Base-by-base conservation (phyloP, 345 rosid species). In the Salix caprea region DNA sequence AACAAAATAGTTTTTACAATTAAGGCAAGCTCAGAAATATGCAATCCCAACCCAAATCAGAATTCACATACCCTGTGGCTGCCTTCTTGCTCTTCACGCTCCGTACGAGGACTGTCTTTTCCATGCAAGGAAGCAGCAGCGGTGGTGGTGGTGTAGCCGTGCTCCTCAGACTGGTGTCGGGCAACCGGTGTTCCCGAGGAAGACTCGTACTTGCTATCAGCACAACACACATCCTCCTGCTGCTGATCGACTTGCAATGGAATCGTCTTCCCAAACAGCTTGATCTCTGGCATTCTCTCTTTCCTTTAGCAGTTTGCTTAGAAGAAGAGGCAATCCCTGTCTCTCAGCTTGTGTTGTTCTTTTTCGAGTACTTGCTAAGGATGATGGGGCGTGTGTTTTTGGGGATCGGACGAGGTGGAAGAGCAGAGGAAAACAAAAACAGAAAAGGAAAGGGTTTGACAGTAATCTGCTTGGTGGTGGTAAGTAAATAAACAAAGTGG, bases 251-350 rank as follows among this genome's bases (percentile, higher is more conserved):
- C 21, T 40, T 64, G 78, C 56, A 67, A 54, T 36, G 84, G 74
- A 73, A 89, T 89, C 73, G 81, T 87, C 85, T 83, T 80, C 21
- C 92, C 92, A 44, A 89, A 89, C 52, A 89, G 84, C 86, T 85
- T 89, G 56, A 89, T 82, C 1, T 82, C 81, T 24, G 84, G 77
- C 92, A 86, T 89, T 70, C 62, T 73, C 44, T 68, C 7, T 42
- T 44, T 58, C 67, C 61, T 24, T 34, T 21, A 16, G 32, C 14
- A 21, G 13, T 73, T 15, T 37, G n/a, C 7, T 26, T 42, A 0
- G 5, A 66, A 66, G 69, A 34, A 34, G 23, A 15, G 40, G 19
- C 69, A 28, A 44, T 52, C 37, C 24, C 16, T 28, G 24, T 61
- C 60, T n/a, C 13, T 46, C 39, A 42, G 34, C 40, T 60, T 21